phyloP scores from a whole-genome alignment of 805 yeast genomes.

The Wickerhamiella sergipiensis region DNA sequence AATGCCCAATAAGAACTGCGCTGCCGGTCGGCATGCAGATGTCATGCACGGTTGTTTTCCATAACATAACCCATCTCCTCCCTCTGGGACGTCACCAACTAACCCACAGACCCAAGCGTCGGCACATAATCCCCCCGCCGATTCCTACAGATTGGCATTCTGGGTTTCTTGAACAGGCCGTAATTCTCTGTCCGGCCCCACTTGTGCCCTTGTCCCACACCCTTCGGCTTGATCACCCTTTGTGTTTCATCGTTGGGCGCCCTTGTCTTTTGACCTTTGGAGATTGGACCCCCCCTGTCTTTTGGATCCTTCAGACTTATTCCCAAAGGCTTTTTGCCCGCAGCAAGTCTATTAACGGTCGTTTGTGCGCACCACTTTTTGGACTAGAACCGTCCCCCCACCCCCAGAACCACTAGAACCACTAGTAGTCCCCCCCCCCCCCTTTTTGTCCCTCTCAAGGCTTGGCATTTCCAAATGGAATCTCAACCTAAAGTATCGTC shows the following conservation, averaged over 20 bases:
- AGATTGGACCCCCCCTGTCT: neutral
- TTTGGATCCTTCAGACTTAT: too few species aligned
- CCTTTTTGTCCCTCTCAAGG: too few species aligned
- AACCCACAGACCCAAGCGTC: neutral
- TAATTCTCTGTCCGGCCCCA: neutral
- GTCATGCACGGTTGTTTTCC: neutral
- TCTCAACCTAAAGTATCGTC: neutral
- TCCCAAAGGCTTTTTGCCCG: too few species aligned
- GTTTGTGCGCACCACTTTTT: too few species aligned
- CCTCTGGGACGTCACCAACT: neutral
- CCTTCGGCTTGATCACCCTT: neutral
- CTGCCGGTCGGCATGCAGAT: neutral
- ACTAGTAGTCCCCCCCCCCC: neutral
- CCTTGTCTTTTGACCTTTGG: neutral
- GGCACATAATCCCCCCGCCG: neutral
- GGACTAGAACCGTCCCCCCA: too few species aligned
- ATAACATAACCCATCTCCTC: neutral
- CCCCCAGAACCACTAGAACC: too few species aligned
- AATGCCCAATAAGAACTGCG: neutral
- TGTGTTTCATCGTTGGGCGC: neutral
- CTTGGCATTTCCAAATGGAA: conserved; percentile 1
- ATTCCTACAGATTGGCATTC: neutral
- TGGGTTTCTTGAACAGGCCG: neutral
- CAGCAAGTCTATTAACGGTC: too few species aligned
- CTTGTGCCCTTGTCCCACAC: neutral